Conservation (phyloP, 176 grass and related monocot genomes). For the Hordeum marinum region DNA sequence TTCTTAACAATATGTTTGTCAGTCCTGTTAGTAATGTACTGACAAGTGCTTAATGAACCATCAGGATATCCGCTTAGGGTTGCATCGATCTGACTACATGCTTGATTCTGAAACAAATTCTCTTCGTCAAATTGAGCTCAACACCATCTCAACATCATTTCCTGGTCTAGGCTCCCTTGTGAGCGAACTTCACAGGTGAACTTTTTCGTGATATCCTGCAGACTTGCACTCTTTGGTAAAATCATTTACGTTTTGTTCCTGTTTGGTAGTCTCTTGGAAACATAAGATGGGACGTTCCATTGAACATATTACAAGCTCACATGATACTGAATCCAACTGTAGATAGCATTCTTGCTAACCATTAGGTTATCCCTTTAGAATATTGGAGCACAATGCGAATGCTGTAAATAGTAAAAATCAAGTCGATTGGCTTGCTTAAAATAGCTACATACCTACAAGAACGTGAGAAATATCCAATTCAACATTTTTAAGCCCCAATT, state of each 20-base stretch:
- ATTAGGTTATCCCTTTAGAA: background rate
- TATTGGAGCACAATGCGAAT: background rate
- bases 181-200: slow-evolving; percentile 86
- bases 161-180: slow-evolving; percentile 84
- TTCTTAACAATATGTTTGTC: background rate
- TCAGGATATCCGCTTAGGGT: slow-evolving; percentile 89
- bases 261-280: background rate
- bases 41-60: slow-evolving; percentile 13
- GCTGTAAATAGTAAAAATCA: background rate
- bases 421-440: background rate
- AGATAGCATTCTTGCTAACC: background rate
- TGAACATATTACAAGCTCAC: background rate
- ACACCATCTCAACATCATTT: slow-evolving; percentile 93
- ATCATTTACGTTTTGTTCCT: background rate
- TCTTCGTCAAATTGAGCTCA: slow-evolving; percentile 93
- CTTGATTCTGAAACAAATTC: slow-evolving; percentile 86
- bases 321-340: background rate
- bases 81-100: slow-evolving; percentile 99
- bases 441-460: background rate
- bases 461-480: background rate
- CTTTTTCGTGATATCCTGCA: background rate
- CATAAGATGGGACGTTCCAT: background rate
- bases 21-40: background rate
- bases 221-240: slow-evolving; percentile 5
- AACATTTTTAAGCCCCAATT: background rate